These are phyloP conservation scores for Tetrahymena thermophila DNA, from an alignment of 73 alveolate species.

Conservation along the genomic window DNA sequence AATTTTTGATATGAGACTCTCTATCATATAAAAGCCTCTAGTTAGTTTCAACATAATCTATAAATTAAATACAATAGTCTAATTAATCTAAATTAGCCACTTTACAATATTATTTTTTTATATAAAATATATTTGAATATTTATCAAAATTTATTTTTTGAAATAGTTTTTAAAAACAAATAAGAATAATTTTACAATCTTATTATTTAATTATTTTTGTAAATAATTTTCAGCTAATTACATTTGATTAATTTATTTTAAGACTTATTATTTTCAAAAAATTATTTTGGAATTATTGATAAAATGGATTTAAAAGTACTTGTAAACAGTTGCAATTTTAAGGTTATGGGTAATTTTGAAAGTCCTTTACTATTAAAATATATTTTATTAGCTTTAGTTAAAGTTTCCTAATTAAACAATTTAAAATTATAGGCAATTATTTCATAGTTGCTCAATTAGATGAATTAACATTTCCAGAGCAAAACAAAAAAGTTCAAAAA, in stretches of 20 bases:
- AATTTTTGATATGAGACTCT: no score
- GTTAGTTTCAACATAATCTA: no score
- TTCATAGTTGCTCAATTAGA: constrained; percentile 66
- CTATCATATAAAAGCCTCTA: no score
- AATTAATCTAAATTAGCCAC: no score
- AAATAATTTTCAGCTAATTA: no score
- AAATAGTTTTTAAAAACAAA: no score
- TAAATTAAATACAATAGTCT: no score
- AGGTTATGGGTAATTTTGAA: neutral
- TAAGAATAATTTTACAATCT: no score
- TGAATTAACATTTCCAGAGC: constrained; percentile 59
- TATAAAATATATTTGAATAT: no score
- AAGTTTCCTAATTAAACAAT: neutral
- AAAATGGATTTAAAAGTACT: neutral
- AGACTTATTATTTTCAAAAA: neutral
- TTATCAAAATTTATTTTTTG: no score
- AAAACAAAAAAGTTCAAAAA: constrained; percentile 58
- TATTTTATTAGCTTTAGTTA: neutral
- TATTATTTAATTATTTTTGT: neutral
- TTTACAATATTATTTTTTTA: no score
- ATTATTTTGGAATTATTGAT: neutral
- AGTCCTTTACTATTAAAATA: neutral
- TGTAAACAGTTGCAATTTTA: neutral
- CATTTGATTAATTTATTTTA: neutral
- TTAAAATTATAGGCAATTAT: constrained; percentile 50